Percentiles rank a stretch among this genome's conserved stretches.
Evolutionary conservation across 495 filamentous ascomycete genomes (phyloP).

Genomic region (Tuber magnatum): DNA sequence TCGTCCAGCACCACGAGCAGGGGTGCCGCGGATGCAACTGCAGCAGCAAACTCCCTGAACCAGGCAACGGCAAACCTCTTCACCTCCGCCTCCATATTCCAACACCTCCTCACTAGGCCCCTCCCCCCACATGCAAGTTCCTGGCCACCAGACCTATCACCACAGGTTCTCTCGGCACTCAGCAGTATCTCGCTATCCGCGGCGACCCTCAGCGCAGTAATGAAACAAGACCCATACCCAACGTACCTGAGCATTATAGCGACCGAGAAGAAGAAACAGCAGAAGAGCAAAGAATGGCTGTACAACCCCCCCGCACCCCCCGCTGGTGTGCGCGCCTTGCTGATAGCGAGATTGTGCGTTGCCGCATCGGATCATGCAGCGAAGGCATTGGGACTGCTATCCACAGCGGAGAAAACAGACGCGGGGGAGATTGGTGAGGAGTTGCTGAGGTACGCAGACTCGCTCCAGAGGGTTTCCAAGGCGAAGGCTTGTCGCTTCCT

Average conservation of each 20-base stretch:
- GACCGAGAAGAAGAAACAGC: conserved; percentile 3
- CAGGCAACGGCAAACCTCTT: conserved; percentile 72
- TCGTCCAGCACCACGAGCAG: conserved; percentile 40
- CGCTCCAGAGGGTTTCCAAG: conserved; percentile 62
- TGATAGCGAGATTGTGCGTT: conserved; percentile 84
- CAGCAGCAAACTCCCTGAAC: conserved; percentile 62
- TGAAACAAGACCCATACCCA: conserved; percentile 91
- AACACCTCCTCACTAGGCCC: conserved; percentile 51
- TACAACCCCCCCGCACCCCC: conserved; percentile 34
- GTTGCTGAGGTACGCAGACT: conserved; percentile 63
- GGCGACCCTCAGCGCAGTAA: conserved; percentile 78
- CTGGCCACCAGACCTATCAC: conserved; percentile 53
- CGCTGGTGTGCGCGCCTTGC: conserved; percentile 61
- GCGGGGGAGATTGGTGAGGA: conserved; percentile 53
- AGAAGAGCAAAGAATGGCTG: conserved; percentile 29
- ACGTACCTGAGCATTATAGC: conserved; percentile 42
- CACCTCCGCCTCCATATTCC: conserved; percentile 69
- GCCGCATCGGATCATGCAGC: conserved; percentile 62
- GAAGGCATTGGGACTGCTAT: conserved; percentile 53
- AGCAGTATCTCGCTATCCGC: conserved; percentile 70
- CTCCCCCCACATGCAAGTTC: conserved; percentile 19
- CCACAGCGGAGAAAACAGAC: conserved; percentile 36
- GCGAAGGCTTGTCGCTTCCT: conserved; percentile 85
- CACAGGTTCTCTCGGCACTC: conserved; percentile 61
- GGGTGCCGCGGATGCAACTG: conserved; percentile 53